Percentiles rank a stretch among this genome's conserved stretches.
phyloP scores from a whole-genome alignment of 306 rosid species.

The Luffa acutangula region DNA sequence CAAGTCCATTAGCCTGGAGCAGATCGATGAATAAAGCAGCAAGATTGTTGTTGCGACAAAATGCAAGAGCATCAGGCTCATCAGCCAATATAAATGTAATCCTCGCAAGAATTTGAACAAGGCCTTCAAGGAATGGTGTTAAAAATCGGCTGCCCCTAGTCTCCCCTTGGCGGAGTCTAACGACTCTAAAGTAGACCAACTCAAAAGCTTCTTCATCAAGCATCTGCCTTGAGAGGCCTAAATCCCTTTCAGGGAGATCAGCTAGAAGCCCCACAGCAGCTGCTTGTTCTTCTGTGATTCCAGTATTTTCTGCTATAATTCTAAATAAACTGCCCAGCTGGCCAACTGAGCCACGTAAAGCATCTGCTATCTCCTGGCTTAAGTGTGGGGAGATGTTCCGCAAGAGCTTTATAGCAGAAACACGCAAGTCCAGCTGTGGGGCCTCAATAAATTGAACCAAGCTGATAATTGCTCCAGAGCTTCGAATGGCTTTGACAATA shows the following conservation, averaged over 20 bases:
- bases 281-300: constrained; percentile 88
- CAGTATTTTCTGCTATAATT: constrained; percentile 70
- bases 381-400: constrained; percentile 70
- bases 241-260: constrained; percentile 90
- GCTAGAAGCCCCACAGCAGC: constrained; percentile 88
- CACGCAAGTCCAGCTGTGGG: constrained; percentile 79
- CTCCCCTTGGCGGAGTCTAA: constrained; percentile 67
- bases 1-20: constrained; percentile 81
- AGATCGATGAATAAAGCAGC: constrained; percentile 64
- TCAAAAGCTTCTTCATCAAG: constrained; percentile 77
- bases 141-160: constrained; percentile 68
- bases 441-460: constrained; percentile 93
- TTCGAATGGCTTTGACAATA: constrained; percentile 80
- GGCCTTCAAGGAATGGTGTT: constrained; percentile 85
- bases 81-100: constrained; percentile 58
- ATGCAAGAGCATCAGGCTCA: constrained; percentile 61
- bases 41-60: constrained; percentile 60
- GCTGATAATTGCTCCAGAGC: constrained; percentile 96
- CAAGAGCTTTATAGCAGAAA: constrained; percentile 79
- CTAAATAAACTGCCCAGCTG: constrained; percentile 77
- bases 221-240: constrained; percentile 95
- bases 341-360: constrained; percentile 86
- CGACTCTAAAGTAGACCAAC: constrained; percentile 45
- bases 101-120: constrained; percentile 77
- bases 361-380: constrained; percentile 96